Conservation (phyloP, 192 early-diverging fungal species). For the Rhizophagus clarus region DNA sequence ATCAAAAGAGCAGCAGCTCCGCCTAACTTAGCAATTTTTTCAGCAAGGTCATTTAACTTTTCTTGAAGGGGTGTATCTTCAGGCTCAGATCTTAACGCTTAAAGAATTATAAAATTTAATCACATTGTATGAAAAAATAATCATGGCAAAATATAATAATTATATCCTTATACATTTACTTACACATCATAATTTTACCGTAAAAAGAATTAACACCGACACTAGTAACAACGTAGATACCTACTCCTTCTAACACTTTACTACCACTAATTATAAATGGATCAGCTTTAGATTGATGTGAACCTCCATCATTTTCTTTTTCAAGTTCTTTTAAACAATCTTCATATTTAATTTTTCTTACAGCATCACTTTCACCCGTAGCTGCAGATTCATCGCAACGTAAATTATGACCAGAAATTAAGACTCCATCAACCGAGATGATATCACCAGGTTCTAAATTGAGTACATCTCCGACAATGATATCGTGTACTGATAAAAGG, state of each 20-base stretch:
- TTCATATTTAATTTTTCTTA: conserved; percentile 72
- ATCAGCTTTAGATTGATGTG: conserved; percentile 41
- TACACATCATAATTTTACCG: conserved; percentile 82
- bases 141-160: background rate
- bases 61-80: conserved; percentile 91
- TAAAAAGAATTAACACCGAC: conserved; percentile 88
- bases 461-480: conserved; percentile 91
- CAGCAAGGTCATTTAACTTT: conserved; percentile 88
- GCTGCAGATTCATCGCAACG: conserved; percentile 89
- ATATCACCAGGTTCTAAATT: conserved; percentile 92
- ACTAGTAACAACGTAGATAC: conserved; percentile 80
- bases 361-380: conserved; percentile 93
- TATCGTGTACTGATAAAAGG: conserved; percentile 73
- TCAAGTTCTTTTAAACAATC: conserved; percentile 40
- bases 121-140: background rate
- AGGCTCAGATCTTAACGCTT: conserved; percentile 73
- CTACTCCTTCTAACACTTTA: conserved; percentile 88
- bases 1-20: conserved; percentile 83
- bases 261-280: conserved; percentile 95
- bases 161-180: too few relatives aligned
- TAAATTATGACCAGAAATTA: conserved; percentile 80
- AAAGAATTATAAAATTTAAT: background rate
- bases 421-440: conserved; percentile 87
- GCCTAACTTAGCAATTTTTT: conserved; percentile 93
- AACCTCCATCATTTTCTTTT: conserved; percentile 39